Conservation (phyloP, 768 basidiomycete species). For the Leccinum sublutescens region DNA sequence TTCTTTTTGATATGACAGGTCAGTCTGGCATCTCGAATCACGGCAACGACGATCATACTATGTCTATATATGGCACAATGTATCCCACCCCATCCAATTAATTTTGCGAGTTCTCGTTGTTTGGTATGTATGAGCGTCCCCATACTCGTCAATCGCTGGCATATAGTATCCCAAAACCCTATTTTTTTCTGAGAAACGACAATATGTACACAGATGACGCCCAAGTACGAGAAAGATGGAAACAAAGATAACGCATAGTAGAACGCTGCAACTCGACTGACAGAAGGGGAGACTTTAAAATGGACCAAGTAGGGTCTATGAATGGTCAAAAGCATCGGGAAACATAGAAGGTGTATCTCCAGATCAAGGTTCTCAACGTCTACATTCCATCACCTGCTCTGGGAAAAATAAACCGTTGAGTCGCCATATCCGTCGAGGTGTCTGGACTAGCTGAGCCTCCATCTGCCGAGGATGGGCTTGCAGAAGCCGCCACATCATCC, state of each 20-base stretch:
- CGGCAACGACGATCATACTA: constrained; percentile 17
- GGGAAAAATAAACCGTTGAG: constrained; percentile 21
- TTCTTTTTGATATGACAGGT: background rate
- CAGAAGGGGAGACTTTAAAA: background rate
- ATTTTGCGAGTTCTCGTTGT: background rate
- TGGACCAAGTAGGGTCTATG: background rate
- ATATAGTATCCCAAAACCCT: background rate
- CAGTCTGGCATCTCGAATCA: constrained; percentile 13
- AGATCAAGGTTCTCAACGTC: constrained; percentile 8
- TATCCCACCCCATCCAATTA: constrained; percentile 1
- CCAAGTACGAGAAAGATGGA: background rate
- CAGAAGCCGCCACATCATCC: constrained; percentile 21
- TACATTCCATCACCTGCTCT: constrained; percentile 11
- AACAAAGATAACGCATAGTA: background rate
- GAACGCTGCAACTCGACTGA: background rate
- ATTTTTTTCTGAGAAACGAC: background rate
- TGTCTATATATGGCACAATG: constrained; percentile 1
- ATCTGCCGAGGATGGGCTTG: constrained; percentile 23
- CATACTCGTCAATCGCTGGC: background rate
- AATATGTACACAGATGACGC: background rate
- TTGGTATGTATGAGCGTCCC: background rate
- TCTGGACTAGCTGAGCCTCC: constrained; percentile 21
- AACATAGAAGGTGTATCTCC: constrained; percentile 3
- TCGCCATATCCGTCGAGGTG: constrained; percentile 14
- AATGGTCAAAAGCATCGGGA: constrained; percentile 1